Evolutionary conservation across 1,139 yeast genomes (phyloP).

Genomic region (Yamadazyma diospyri): DNA sequence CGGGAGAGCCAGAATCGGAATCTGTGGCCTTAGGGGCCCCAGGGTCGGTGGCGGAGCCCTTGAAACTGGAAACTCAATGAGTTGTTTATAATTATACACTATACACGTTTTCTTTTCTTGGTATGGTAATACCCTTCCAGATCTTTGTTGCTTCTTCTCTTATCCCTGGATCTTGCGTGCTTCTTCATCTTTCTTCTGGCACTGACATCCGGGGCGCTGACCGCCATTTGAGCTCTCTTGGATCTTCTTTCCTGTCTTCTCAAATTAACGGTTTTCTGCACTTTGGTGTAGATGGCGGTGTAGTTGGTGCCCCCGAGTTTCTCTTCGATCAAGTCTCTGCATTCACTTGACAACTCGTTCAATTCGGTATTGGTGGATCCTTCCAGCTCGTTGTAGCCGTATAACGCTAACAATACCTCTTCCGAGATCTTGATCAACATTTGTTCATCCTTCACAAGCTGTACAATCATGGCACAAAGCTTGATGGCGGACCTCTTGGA

Average conservation of each 20-base stretch:
- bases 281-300: slow-evolving; percentile 59
- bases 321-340: slow-evolving; percentile 62
- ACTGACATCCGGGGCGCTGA: slow-evolving; percentile 75
- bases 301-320: slow-evolving; percentile 75
- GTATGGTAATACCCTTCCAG: slow-evolving; percentile 72
- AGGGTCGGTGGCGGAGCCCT: no score
- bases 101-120: slow-evolving; percentile 47
- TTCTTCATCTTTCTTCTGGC: slow-evolving; percentile 75
- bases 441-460: slow-evolving; percentile 39
- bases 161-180: slow-evolving; percentile 72
- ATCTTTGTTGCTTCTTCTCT: slow-evolving; percentile 70
- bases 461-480: slow-evolving; percentile 53
- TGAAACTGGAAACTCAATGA: no score
- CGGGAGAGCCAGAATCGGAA: no score
- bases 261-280: slow-evolving; percentile 53
- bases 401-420: slow-evolving; percentile 58
- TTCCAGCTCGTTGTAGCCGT: slow-evolving; percentile 47
- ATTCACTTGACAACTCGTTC: slow-evolving; percentile 59
- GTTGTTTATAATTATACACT: no score
- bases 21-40: no score
- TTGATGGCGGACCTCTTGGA: slow-evolving; percentile 70
- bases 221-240: slow-evolving; percentile 72
- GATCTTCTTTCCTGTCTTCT: slow-evolving; percentile 76
- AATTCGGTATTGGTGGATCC: slow-evolving; percentile 49
- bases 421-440: slow-evolving; percentile 40